These are phyloP conservation scores for Claviceps sorghi DNA, from an alignment of 2,329 filamentous ascomycete species.

Conservation along the genomic window DNA sequence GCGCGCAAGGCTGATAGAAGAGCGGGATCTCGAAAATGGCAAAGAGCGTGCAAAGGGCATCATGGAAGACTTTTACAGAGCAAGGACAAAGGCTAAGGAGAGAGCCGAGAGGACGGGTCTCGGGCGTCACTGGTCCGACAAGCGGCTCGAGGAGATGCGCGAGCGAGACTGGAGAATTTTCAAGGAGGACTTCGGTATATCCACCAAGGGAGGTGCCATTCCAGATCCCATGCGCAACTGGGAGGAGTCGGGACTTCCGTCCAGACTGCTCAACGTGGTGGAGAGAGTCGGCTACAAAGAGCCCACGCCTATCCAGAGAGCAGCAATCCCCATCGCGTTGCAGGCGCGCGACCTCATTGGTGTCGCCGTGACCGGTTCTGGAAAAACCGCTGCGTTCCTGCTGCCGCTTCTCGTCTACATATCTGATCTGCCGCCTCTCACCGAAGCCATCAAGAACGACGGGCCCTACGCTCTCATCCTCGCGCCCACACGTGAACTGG, in stretches of 20 bases:
- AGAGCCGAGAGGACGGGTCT: conserved; percentile 58
- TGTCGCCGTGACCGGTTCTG: conserved; percentile 93
- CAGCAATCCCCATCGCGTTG: conserved; percentile 86
- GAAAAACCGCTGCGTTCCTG: conserved; percentile 93
- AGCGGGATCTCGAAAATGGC: conserved; percentile 63
- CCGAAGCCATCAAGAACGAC: conserved; percentile 78
- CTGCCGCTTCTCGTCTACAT: conserved; percentile 91
- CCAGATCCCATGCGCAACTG: conserved; percentile 95
- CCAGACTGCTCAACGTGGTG: conserved; percentile 65
- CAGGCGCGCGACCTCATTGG: conserved; percentile 93
- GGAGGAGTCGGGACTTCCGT: conserved; percentile 70
- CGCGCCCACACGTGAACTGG: conserved; percentile 89
- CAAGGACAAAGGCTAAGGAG: conserved; percentile 49
- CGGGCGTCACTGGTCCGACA: conserved; percentile 93
- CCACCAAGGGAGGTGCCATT: conserved; percentile 79
- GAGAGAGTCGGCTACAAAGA: conserved; percentile 79
- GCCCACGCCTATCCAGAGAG: conserved; percentile 80
- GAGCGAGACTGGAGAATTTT: conserved; percentile 98
- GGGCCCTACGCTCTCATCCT: conserved; percentile 96
- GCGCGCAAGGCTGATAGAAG: conserved; percentile 54
- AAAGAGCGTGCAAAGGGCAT: conserved; percentile 62
- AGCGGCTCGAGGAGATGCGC: conserved; percentile 82
- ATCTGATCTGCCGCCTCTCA: conserved; percentile 69
- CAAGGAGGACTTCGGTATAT: conserved; percentile 97
- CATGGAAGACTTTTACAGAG: conserved; percentile 64